Conservation (phyloP, 1,139 yeast genomes). For the Candida frijolesensis region DNA sequence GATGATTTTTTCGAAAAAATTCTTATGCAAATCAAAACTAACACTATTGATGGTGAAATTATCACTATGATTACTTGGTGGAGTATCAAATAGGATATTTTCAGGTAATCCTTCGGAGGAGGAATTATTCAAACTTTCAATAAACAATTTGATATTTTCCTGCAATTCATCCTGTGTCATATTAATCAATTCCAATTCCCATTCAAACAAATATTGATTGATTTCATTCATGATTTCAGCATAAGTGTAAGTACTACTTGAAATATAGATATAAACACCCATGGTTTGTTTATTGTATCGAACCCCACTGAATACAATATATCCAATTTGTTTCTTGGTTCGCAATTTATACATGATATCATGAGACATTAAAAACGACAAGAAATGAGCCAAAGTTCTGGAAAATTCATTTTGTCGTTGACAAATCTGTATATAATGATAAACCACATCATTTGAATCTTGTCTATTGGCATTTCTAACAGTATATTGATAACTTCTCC, state of each 20-base stretch:
- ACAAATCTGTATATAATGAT: constrained; percentile 60
- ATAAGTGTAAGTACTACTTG: constrained; percentile 42
- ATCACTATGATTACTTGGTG: constrained; percentile 28
- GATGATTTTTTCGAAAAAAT: constrained; percentile 51
- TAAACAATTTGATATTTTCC: constrained; percentile 36
- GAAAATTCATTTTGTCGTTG: constrained; percentile 30
- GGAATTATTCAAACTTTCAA: constrained; percentile 21
- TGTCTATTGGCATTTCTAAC: constrained; percentile 28
- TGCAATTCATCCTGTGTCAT: constrained; percentile 36
- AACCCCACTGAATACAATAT: constrained; percentile 54
- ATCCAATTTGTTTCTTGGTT: constrained; percentile 47
- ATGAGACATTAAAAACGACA: constrained; percentile 45
- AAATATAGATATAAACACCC: constrained; percentile 52
- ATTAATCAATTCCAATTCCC: constrained; percentile 28
- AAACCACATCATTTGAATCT: constrained; percentile 53
- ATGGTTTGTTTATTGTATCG: constrained; percentile 49
- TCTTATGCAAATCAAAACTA: constrained; percentile 37
- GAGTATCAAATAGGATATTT: constrained; percentile 23
- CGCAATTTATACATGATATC: constrained; percentile 50
- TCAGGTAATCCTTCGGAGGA: constrained; percentile 17
- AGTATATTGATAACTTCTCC: constrained; percentile 33
- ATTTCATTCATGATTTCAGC: constrained; percentile 42
- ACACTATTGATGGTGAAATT: constrained; percentile 23
- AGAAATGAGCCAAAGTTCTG: constrained; percentile 43
- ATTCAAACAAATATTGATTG: constrained; percentile 44